Evolutionary conservation across 2,329 filamentous ascomycete genomes (phyloP), one percentile per base, ranked within the genome.

Genomic region (Verticillium nubilum): DNA sequence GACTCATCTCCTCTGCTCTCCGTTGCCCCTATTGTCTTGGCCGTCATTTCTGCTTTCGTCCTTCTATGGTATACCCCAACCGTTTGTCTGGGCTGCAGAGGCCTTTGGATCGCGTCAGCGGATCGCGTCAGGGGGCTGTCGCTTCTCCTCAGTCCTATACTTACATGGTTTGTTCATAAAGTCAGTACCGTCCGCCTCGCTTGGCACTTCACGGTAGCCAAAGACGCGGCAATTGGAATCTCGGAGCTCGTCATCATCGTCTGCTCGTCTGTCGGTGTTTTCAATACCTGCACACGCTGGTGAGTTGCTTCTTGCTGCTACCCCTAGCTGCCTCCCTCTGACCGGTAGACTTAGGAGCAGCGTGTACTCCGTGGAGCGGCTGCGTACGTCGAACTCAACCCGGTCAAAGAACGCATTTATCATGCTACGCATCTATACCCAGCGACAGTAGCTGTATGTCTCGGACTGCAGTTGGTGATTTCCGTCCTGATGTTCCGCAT

Each of bases 321-420:
- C 5, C 26, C 26, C 15, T 25, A 31, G 23, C 12, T 5, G 29
- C n/a, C n/a, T n/a, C n/a, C 29, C 29, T 31, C 29, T 31, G 29
- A 31, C 29, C 29, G 31, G 31, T 12, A 33, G 31, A 33, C 1
- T 17, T 27, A 56, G 31, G 54, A 56, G 54, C 28, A 31, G 26
- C 13, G 26, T 60, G 28, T 19, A 58, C 37, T 62, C 58, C 59
- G 54, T 4, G 62, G 62, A 6, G 35, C 19, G 23, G 17, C 52
- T 12, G 62, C 62, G 12, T 63, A 55, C 35, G 47, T 63, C 60
- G 42, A 47, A 1, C 59, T 63, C 6, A 57, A 63, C 19, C 60
- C 60, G 1, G 19, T 56, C 25, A 13, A 54, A 3, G 60, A 62
- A 27, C 60, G 60, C 7, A 33, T 52, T 9, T 57, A 57, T 9